Evolutionary conservation across 352 stramenopile genomes (phyloP), one percentile per base, ranked within the genome.

Genomic region (Phytophthora agathidicida): DNA sequence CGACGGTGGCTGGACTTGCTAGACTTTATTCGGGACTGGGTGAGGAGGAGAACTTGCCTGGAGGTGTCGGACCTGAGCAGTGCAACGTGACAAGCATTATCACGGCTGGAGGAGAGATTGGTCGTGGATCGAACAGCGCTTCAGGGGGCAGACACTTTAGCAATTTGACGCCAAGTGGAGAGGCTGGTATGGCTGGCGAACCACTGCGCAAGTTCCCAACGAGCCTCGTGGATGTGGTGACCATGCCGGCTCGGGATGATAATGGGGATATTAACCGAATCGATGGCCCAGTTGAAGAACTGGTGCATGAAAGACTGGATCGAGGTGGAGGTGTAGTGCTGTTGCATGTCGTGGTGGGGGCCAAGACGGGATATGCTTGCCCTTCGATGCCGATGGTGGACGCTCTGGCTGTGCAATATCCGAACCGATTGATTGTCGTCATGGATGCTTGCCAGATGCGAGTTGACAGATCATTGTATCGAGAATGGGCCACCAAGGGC

Each of bases 381-480:
- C 89, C 89, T 14, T 91, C 82, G 11, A 74, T 95, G 48, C 56
- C 83, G 1, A 51, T 81, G 20, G 74, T 93, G 2, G 67, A 91
- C 26, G 36, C 45, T 22, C 68, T 96, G 7, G 68, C 73, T 5
- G 32, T 47, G 10, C 70, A 78, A 37, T 93, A 92, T 65, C 68
- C 73, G 22, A 88, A 90, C 41, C 78, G 82, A 0, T 37, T 96
- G 37, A 42, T 96, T 11, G 83, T 96, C 7, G 88, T 96, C 22
- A 62, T 96, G 17, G 89, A 96, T 37, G 88, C 89, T 42, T 96
- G 89, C 30, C 89, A 96, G 33, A 91, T 96, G 75, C 85, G 89
- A 3, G 61, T 93, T 13, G 75, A 93, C 30, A 67, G 71, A 48
- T 64, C 55, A 6, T 49, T 80, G 13, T 88, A 94, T 52, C 71